phyloP scores from a whole-genome alignment of 805 yeast species.

The Wickerhamomyces chambardii region DNA sequence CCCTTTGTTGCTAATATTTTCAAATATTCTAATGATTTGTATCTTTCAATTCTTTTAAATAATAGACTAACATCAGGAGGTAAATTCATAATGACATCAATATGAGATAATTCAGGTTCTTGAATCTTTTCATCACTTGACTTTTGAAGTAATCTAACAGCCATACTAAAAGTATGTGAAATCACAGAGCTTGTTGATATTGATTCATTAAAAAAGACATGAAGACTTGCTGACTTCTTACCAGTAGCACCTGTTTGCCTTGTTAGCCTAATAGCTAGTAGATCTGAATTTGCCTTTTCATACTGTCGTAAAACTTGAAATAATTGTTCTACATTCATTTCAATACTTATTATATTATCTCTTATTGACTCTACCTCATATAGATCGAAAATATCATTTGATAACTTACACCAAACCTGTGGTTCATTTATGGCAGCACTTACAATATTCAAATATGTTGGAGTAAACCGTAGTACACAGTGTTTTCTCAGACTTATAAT shows the following conservation, averaged over 20 bases:
- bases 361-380: conserved; percentile 32
- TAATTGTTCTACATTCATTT: conserved; percentile 53
- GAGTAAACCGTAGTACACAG: conserved; percentile 49
- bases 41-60: conserved; percentile 59
- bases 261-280: conserved; percentile 42
- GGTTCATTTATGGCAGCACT: conserved; percentile 49
- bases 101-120: conserved; percentile 54
- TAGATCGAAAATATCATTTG: conserved; percentile 24
- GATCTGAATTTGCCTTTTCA: conserved; percentile 43
- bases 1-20: conserved; percentile 38
- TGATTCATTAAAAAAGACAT: conserved; percentile 43
- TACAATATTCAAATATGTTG: conserved; percentile 36
- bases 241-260: conserved; percentile 15
- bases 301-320: conserved; percentile 47
- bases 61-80: conserved; percentile 39
- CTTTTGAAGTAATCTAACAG: conserved; percentile 53
- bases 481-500: conserved; percentile 43
- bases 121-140: conserved; percentile 41
- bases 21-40: conserved; percentile 41
- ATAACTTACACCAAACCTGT: conserved; percentile 58
- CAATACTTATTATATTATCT: conserved; percentile 48
- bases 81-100: conserved; percentile 44
- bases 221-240: conserved; percentile 41
- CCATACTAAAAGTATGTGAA: conserved; percentile 60
- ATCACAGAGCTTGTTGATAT: conserved; percentile 33